phyloP scores from a whole-genome alignment of 2,329 filamentous ascomycete genomes.

The Aspergillus transmontanensis region DNA sequence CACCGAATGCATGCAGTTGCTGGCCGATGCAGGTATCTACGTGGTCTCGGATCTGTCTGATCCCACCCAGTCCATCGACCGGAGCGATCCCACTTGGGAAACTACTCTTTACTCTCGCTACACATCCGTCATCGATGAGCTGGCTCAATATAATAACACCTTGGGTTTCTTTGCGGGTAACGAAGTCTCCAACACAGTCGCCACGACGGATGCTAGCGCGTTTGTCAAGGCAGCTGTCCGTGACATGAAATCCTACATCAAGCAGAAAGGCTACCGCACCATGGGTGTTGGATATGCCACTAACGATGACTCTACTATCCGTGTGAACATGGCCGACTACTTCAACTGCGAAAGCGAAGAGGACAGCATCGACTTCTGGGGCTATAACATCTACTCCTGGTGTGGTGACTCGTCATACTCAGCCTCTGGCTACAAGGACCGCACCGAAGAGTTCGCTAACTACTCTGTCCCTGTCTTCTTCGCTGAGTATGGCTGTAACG shows the following conservation, averaged over 20 bases:
- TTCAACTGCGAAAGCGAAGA: slow-evolving; percentile 79
- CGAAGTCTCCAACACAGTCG: slow-evolving; percentile 84
- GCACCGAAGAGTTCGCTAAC: slow-evolving; percentile 80
- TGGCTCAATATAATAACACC: slow-evolving; percentile 81
- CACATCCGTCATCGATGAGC: slow-evolving; percentile 74
- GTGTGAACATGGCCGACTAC: slow-evolving; percentile 79
- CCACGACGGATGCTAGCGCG: slow-evolving; percentile 85
- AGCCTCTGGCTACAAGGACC: slow-evolving; percentile 75
- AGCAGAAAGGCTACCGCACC: slow-evolving; percentile 69
- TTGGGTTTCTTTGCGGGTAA: slow-evolving; percentile 98
- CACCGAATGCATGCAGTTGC: slow-evolving; percentile 76
- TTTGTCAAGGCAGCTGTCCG: slow-evolving; percentile 97
- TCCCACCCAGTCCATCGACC: slow-evolving; percentile 80
- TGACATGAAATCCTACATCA: slow-evolving; percentile 92
- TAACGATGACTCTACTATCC: slow-evolving; percentile 83
- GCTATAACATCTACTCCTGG: slow-evolving; percentile 99
- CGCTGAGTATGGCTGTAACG: slow-evolving; percentile 95
- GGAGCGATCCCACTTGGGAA: slow-evolving; percentile 76
- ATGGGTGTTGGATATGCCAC: slow-evolving; percentile 93
- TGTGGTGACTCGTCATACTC: slow-evolving; percentile 80
- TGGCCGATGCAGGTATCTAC: slow-evolving; percentile 86
- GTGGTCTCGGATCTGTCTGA: slow-evolving; percentile 86
- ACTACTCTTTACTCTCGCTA: slow-evolving; percentile 76
- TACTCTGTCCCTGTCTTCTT: slow-evolving; percentile 97
- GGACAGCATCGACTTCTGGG: slow-evolving; percentile 88